Evolutionary conservation across 768 basidiomycete genomes (phyloP), one percentile per base, ranked within the genome.

Genomic region (Mycena filopes): DNA sequence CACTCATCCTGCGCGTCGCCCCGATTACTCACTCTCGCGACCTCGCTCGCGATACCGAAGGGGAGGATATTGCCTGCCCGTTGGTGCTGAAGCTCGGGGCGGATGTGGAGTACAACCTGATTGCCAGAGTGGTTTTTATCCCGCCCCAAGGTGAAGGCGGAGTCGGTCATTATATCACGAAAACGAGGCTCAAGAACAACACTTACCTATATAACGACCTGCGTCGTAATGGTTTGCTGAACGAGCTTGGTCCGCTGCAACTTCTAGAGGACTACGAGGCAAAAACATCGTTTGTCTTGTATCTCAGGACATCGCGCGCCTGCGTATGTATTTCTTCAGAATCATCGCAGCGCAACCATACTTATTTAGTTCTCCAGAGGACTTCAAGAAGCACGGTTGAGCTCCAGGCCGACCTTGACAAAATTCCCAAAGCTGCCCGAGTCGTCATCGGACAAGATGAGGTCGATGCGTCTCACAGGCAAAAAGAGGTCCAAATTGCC

Each of bases 131-230:
- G 0, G 5, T 38, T 9, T 46, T 25, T 43, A 28, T 29, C 21
- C 28, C 4, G 2, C 40, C 55, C 8, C 16, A 10, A 26, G 26
- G 6, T 4, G 16, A 2, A 10, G 53, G 13, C 28, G 4, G 7
- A 26, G 9, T 54, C 11, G 60, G 60, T 2, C 60, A 53, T 55
- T 61, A 54, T 42, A 12, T 61, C 9, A 47, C 60, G 23, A 61
- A 61, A 25, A 47, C 43, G 1, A 18, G 45, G 9, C 16, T 54
- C 43, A 36, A 31, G 20, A 18, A 40, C 43, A 47, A 5, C 1
- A 61, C 60, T 9, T 61, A 61, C 21, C 13, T 61, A 2, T 61
- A 61, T 31, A 53, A 61, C 33, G 60, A 61, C 45, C 31, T 33
- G 1, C 43, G 16, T 23, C 60, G 33, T 12, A 26, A 15, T 9